phyloP scores from a whole-genome alignment of 2,329 filamentous ascomycete species.

The Blastomyces percursus region DNA sequence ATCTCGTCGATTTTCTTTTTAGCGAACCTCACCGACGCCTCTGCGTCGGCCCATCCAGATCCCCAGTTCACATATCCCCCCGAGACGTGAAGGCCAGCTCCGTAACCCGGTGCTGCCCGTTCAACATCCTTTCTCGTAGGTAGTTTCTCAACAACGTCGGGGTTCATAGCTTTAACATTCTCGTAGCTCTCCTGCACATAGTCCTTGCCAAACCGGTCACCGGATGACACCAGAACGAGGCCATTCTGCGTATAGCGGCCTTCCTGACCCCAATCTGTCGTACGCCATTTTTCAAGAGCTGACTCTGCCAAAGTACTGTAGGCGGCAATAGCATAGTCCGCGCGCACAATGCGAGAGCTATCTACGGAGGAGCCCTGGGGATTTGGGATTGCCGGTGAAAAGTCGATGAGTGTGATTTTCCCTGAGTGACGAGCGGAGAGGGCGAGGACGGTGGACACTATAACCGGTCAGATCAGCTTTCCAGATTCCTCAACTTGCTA shows the following conservation, averaged over 20 bases:
- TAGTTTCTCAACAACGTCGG: slow-evolving; percentile 24
- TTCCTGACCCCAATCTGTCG: slow-evolving; percentile 34
- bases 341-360: slow-evolving; percentile 50
- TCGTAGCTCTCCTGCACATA: slow-evolving; percentile 33
- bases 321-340: slow-evolving; percentile 70
- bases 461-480: neutral
- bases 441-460: slow-evolving; percentile 56
- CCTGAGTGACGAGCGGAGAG: slow-evolving; percentile 50
- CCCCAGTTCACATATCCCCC: slow-evolving; percentile 39
- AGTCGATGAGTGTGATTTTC: slow-evolving; percentile 48
- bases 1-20: slow-evolving; percentile 28
- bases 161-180: slow-evolving; percentile 29
- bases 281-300: slow-evolving; percentile 59
- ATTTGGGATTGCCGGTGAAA: slow-evolving; percentile 45
- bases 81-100: slow-evolving; percentile 24
- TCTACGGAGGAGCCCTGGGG: slow-evolving; percentile 51
- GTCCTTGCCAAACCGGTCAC: slow-evolving; percentile 21
- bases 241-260: slow-evolving; percentile 37
- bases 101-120: slow-evolving; percentile 27
- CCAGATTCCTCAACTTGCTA: neutral
- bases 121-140: slow-evolving; percentile 26
- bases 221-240: slow-evolving; percentile 31
- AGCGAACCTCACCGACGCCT: slow-evolving; percentile 30
- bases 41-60: slow-evolving; percentile 38
- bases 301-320: slow-evolving; percentile 64